Percentiles rank a stretch among this genome's conserved stretches.
Evolutionary conservation across 225 moss, liverwort and hornwort species (phyloP).

Genomic region (Rhytidiadelphus loreus): DNA sequence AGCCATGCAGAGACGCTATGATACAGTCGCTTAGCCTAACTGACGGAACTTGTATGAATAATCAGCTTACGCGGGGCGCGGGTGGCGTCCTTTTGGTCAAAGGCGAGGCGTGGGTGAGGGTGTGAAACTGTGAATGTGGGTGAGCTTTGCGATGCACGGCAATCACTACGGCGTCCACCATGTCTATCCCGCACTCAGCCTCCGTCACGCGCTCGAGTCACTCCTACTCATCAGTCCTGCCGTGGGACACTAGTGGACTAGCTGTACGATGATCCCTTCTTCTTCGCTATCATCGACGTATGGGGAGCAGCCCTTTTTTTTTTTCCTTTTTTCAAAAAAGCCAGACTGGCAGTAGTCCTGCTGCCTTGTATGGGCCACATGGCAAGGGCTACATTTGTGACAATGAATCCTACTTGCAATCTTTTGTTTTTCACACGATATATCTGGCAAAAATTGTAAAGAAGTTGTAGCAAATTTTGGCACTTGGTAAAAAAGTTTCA

Average conservation of each 20-base stretch:
- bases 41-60: not conserved
- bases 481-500: no score
- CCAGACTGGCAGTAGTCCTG: no score
- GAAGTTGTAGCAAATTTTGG: no score
- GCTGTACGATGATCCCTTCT: not conserved
- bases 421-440: no score
- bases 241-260: no score
- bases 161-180: not conserved
- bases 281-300: not conserved
- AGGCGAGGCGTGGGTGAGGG: not conserved
- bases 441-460: no score
- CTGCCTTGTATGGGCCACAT: no score
- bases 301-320: no score
- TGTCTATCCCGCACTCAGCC: not conserved
- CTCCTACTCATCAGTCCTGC: not conserved
- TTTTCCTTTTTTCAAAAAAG: no score
- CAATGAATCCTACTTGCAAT: no score
- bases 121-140: not conserved
- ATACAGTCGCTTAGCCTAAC: not conserved
- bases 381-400: no score
- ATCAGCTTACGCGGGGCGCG: not conserved
- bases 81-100: not conserved
- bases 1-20: not conserved
- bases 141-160: not conserved
- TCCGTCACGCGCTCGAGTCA: not conserved